These are phyloP conservation scores for Kernera saxatilis DNA, from an alignment of 345 rosid species.

Conservation along the genomic window DNA sequence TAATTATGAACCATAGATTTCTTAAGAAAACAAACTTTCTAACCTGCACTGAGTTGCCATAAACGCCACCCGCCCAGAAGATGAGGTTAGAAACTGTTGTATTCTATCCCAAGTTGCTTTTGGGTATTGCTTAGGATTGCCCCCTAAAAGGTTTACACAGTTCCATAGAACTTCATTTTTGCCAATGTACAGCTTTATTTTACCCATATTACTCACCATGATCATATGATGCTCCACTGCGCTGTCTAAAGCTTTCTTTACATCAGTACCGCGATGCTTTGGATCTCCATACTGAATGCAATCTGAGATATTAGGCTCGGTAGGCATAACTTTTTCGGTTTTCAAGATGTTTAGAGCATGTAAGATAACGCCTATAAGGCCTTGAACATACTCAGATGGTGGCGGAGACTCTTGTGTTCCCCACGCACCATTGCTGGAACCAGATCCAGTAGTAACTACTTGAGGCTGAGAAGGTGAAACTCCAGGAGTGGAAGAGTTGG, in stretches of 20 bases:
- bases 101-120: slow-evolving; percentile 63
- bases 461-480: slow-evolving; percentile 25
- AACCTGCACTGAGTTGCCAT: slow-evolving; percentile 73
- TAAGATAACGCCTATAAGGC: slow-evolving; percentile 74
- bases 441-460: slow-evolving; percentile 15
- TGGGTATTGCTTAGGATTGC: slow-evolving; percentile 45
- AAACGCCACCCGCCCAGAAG: slow-evolving; percentile 47
- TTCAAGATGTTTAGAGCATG: slow-evolving; percentile 69
- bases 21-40: neutral
- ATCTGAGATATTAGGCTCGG: slow-evolving; percentile 63
- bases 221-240: slow-evolving; percentile 69
- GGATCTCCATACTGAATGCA: slow-evolving; percentile 72
- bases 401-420: slow-evolving; percentile 50
- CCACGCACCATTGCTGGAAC: slow-evolving; percentile 37
- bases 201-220: slow-evolving; percentile 44
- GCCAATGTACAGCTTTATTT: slow-evolving; percentile 56
- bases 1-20: neutral
- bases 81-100: slow-evolving; percentile 50
- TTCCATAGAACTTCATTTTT: slow-evolving; percentile 67
- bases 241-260: slow-evolving; percentile 62
- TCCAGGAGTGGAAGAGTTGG: slow-evolving; percentile 22
- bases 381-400: slow-evolving; percentile 68
- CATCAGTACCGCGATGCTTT: slow-evolving; percentile 53
- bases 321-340: slow-evolving; percentile 66
- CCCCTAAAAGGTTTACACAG: slow-evolving; percentile 69